phyloP scores from a whole-genome alignment of 1,284 basidiomycete species.

The Phenoliferia sp. region DNA sequence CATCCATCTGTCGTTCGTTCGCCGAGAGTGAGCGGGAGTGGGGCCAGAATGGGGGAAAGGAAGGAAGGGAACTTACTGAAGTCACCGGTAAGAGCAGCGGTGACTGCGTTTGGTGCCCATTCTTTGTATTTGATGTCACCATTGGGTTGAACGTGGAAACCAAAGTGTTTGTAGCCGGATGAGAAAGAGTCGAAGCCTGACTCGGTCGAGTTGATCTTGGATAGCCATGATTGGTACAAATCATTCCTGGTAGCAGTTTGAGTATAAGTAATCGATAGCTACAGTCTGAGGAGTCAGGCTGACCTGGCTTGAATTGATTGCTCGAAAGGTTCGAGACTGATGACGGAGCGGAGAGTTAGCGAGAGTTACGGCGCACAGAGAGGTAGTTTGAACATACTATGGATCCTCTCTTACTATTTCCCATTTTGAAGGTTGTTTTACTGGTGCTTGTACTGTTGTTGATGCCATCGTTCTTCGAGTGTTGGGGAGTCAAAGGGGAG shows the following conservation, averaged over 20 bases:
- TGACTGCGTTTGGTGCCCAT: conserved; percentile 87
- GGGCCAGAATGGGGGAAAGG: neutral
- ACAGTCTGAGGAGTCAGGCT: too few relatives aligned
- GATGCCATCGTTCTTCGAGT: too few relatives aligned
- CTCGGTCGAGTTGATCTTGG: conserved; percentile 66
- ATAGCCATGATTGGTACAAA: conserved; percentile 66
- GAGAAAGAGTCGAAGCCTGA: conserved; percentile 87
- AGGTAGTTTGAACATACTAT: too few relatives aligned
- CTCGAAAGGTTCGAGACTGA: too few relatives aligned
- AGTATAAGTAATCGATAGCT: too few relatives aligned
- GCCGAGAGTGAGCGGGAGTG: neutral
- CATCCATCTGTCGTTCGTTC: conserved; percentile 64
- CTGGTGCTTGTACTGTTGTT: too few relatives aligned
- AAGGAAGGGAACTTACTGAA: conserved; percentile 66
- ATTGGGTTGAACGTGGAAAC: conserved; percentile 66
- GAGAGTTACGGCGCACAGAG: neutral
- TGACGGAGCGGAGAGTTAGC: too few relatives aligned
- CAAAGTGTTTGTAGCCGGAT: conserved; percentile 78
- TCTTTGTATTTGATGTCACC: conserved; percentile 80
- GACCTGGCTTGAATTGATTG: too few relatives aligned
- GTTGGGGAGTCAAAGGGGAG: too few relatives aligned
- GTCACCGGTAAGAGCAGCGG: conserved; percentile 84
- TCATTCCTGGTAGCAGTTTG: conserved; percentile 56
- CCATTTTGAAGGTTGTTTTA: too few relatives aligned
- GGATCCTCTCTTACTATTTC: too few relatives aligned